Base-by-base conservation (phyloP, 352 stramenopile species). In the Pythium aquatile region DNA sequence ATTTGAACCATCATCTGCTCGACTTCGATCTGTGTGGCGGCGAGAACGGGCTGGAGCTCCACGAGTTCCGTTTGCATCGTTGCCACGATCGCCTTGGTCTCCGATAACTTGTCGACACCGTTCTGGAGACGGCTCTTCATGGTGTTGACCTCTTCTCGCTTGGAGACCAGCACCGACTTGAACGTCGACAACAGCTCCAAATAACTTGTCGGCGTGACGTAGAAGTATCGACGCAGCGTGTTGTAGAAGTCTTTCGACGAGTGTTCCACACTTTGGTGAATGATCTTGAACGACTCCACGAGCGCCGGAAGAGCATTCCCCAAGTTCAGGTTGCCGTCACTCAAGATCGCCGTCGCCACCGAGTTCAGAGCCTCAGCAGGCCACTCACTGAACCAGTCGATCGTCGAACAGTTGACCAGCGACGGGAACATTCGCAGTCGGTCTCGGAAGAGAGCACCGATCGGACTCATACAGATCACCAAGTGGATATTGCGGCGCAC, bases 161-260 rank as follows among this genome's bases (percentile, higher is more conserved):
- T 97, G 8, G 79, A 79, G 9, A 88, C 82, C 0, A 98, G 73
- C 24, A 97, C 88, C 0, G 80, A 78, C 40, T 96, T 97, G 66
- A 98, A 98, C 5, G 93, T 97, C 28, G 88, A 94, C 2, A 98
- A 69, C 30, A 98, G 61, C 63, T 98, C 92, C 37, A 98, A 69
- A 48, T 98, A 98, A 51, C 83, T 96, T 3, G 93, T 98, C 13
- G 93, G 93, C 13, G 93, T 98, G 30, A 98, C 93, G 75, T 98
- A 98, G 61, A 97, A 97, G 68, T 96, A 94, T 7, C 93, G 69
- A 20, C 89, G 76, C 32, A 98, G 66, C 8, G 78, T 79, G 16
- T 92, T 83, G 63, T 92, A 94, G 60, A 97, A 98, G 40, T 95
- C 79, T 40, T 90, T 86, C 0, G 84, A 94, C 20, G 75, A 81